These are phyloP conservation scores for Sapria himalayana DNA, from an alignment of 345 rosid genomes.

Conservation along the genomic window DNA sequence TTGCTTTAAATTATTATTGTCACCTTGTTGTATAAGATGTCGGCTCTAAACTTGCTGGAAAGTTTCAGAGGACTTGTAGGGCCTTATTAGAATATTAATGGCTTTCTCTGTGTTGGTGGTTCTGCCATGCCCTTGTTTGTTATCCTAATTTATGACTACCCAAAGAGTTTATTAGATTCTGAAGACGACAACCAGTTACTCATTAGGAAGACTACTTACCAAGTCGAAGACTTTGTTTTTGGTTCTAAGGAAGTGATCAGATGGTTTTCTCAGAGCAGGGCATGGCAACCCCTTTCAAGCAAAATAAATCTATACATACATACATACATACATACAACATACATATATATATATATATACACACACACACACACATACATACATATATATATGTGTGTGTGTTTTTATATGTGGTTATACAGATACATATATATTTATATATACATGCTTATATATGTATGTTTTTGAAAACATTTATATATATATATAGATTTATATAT, in stretches of 20 bases:
- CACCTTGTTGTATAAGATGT: slow-evolving; percentile 3
- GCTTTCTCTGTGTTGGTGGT: slow-evolving; percentile 8
- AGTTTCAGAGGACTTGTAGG: slow-evolving; percentile 10
- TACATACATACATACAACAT: no score
- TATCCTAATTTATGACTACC: slow-evolving; percentile 8
- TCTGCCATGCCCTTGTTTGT: slow-evolving; percentile 10
- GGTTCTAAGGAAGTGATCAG: slow-evolving; percentile 17
- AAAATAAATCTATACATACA: no score
- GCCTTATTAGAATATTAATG: slow-evolving; percentile 8
- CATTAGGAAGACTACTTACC: slow-evolving; percentile 1
- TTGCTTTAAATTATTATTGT: no score
- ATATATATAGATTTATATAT: no score
- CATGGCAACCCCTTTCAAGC: slow-evolving; percentile 19
- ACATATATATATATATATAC: no score
- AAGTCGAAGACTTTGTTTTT: slow-evolving; percentile 19
- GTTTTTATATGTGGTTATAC: no score
- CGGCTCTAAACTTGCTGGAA: slow-evolving; percentile 7
- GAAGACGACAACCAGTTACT: no score
- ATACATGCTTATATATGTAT: no score
- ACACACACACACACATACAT: no score
- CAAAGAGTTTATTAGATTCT: not conserved
- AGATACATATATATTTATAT: no score
- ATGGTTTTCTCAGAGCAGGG: slow-evolving; percentile 16
- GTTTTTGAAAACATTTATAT: no score
- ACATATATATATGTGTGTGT: no score